A percentile compares a stretch with the other conserved stretches of the same genome.
Evolutionary conservation across 2,329 filamentous ascomycete genomes (phyloP).

Genomic region (Alternaria ventricosa): DNA sequence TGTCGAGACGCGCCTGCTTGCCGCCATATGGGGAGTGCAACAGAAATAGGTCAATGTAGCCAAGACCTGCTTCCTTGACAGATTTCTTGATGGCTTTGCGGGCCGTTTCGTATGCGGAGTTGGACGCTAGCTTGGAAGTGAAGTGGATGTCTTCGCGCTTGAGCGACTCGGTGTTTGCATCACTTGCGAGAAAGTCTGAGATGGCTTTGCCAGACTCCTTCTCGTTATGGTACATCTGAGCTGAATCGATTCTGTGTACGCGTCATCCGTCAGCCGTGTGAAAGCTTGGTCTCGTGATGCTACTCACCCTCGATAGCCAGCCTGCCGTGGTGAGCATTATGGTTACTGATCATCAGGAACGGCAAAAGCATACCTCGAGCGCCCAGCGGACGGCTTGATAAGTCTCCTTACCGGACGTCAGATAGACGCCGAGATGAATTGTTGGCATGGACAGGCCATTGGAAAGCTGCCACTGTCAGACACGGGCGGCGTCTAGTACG

Average conservation of each 20-base stretch:
- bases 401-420: slow-evolving; percentile 69
- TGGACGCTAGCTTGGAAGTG: slow-evolving; percentile 77
- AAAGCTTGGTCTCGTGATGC: slow-evolving; percentile 22
- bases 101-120: slow-evolving; percentile 71
- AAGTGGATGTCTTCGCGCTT: slow-evolving; percentile 76
- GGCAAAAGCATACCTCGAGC: slow-evolving; percentile 55
- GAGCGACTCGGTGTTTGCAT: slow-evolving; percentile 58
- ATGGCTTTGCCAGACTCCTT: slow-evolving; percentile 72
- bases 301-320: slow-evolving; percentile 55
- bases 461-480: slow-evolving; percentile 48
- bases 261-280: slow-evolving; percentile 29
- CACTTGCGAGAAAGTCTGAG: slow-evolving; percentile 59
- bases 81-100: slow-evolving; percentile 70
- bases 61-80: slow-evolving; percentile 69
- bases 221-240: slow-evolving; percentile 76
- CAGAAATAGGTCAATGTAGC: slow-evolving; percentile 80
- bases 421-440: slow-evolving; percentile 77
- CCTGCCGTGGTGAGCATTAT: slow-evolving; percentile 39
- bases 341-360: slow-evolving; percentile 18
- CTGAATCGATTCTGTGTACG: slow-evolving; percentile 59
- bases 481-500: slow-evolving; percentile 5
- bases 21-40: slow-evolving; percentile 82
- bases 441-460: slow-evolving; percentile 73
- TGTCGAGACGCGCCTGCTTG: slow-evolving; percentile 68
- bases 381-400: slow-evolving; percentile 64